phyloP scores from a whole-genome alignment of 345 rosid genomes.

The Salix purpurea region DNA sequence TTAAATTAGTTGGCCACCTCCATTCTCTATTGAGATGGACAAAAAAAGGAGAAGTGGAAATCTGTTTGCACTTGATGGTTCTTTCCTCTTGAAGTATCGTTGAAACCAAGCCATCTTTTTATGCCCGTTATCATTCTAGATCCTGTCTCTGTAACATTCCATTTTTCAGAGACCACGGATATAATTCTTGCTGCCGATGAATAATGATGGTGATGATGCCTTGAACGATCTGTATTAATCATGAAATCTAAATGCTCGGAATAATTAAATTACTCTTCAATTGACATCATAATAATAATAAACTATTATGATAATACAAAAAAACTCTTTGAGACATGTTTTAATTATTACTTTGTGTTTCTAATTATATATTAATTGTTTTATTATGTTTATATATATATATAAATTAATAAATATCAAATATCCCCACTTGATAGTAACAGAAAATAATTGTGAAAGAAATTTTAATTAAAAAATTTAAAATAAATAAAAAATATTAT shows the following conservation, averaged over 20 bases:
- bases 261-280: not conserved
- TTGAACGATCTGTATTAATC: not conserved
- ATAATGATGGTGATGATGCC: slow-evolving; percentile 2
- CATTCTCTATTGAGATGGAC: slow-evolving; percentile 9
- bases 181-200: not conserved
- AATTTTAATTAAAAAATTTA: no score
- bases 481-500: no score
- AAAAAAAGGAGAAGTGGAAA: not conserved
- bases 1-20: slow-evolving; percentile 1
- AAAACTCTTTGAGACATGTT: no score
- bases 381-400: no score
- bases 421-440: no score
- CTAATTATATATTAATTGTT: no score
- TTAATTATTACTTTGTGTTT: no score
- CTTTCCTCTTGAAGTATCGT: slow-evolving; percentile 30
- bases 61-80: not conserved
- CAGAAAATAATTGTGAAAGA: no score
- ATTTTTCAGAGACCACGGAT: not conserved
- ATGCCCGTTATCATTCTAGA: slow-evolving; percentile 4
- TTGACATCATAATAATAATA: no score
- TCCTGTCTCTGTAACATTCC: not conserved
- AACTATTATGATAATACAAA: no score
- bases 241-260: not conserved
- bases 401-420: no score
- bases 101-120: slow-evolving; percentile 22